Evolutionary conservation across 345 rosid genomes (phyloP), one percentile per base, ranked within the genome.

Genomic region (Arabidopsis suecica): DNA sequence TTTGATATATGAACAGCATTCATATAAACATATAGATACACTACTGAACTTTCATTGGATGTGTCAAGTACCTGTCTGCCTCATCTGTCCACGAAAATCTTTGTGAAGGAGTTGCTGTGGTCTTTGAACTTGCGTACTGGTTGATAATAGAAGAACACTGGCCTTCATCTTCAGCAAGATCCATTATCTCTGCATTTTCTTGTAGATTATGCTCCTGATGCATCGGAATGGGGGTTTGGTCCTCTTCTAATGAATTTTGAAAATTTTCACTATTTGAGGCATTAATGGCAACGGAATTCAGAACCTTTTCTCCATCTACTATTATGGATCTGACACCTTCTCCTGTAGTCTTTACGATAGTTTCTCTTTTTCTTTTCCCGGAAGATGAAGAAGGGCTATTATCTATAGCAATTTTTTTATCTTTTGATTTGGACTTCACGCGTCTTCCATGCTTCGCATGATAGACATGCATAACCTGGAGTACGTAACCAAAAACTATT

Each of bases 51-150:
- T 70, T 56, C 67, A 71, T 3, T 41, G 61, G 55, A 13, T 57
- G 48, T 48, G 68, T 56, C 55, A 71, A 32, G 61, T 84, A 92
- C 99, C 93, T 91, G 82, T 94, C 99, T 1, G 87, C 85, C 80
- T 82, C 91, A 81, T 91, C 99, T 51, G 96, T 90, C 99, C 99
- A 94, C 22, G 60, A 77, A 80, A 85, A 90, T 78, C 93, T 88
- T 71, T 72, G 84, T 41, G 70, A 80, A 38, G 87, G 89, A 63
- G 76, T 75, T 77, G 82, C 69, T 77, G 78, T 81, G 74, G 75
- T 80, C 82, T 86, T 86, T 28, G 84, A 69, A 73, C 66, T 72
- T 69, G 86, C 81, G 65, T 48, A 48, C 74, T 56, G 83, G 64
- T 78, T 81, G 68, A 81, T 73, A 51, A 81, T 16, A 45, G 87